Conservation (phyloP, 768 basidiomycete species). For the Hebeloma cylindrosporum region DNA sequence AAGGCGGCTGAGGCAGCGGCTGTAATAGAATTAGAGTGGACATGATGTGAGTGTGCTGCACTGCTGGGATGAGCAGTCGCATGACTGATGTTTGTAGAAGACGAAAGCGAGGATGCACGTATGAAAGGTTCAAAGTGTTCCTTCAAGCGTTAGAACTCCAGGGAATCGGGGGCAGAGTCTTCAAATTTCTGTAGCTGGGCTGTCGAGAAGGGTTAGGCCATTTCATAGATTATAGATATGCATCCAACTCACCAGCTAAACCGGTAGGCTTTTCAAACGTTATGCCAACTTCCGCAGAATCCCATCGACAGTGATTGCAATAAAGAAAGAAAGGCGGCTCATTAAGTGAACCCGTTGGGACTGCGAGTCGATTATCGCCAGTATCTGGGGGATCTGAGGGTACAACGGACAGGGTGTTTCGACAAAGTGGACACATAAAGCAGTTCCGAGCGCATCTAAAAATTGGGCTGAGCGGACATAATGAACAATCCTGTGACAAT, state of each 20-base stretch:
- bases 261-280: constrained; percentile 97
- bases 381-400: constrained; percentile 79
- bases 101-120: constrained; percentile 75
- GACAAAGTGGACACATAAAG: constrained; percentile 93
- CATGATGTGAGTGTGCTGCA: constrained; percentile 64
- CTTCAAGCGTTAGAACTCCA: constrained; percentile 93
- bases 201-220: constrained; percentile 40
- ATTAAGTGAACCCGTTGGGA: constrained; percentile 59
- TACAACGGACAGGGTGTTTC: constrained; percentile 88
- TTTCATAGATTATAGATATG: background rate
- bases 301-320: constrained; percentile 94
- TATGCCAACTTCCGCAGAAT: constrained; percentile 87
- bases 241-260: constrained; percentile 67
- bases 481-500: background rate
- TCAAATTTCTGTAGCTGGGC: constrained; percentile 91
- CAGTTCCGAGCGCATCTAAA: constrained; percentile 95
- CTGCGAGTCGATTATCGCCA: constrained; percentile 53
- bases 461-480: too few species aligned
- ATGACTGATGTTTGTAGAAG: constrained; percentile 53
- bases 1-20: constrained; percentile 89
- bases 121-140: constrained; percentile 97
- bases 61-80: constrained; percentile 46
- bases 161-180: constrained; percentile 78
- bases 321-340: constrained; percentile 90
- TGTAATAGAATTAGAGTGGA: constrained; percentile 80